These are phyloP conservation scores for Stevia rebaudiana DNA, from an alignment of 140 eudicot species.

Conservation along the genomic window DNA sequence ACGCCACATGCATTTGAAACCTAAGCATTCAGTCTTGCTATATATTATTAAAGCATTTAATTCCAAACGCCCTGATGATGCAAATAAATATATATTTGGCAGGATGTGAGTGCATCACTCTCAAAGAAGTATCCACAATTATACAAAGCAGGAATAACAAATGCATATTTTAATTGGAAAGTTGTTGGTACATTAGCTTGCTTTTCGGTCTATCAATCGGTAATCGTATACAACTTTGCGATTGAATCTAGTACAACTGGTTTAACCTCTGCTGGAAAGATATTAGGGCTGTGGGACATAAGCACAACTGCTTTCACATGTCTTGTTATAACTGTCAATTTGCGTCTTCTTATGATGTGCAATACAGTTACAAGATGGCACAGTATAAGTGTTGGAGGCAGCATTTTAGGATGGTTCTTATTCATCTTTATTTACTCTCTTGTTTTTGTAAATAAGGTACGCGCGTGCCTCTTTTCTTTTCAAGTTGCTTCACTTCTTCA, in stretches of 20 bases:
- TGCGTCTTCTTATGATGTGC: conserved; percentile 92
- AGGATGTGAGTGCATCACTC: conserved; percentile 90
- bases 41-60: background rate
- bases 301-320: conserved; percentile 90
- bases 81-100: conserved; percentile 13
- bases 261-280: conserved; percentile 72
- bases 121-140: conserved; percentile 90
- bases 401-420: conserved; percentile 72
- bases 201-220: conserved; percentile 80
- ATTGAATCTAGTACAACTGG: conserved; percentile 52
- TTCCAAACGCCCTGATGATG: conserved; percentile 14
- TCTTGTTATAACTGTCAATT: conserved; percentile 77
- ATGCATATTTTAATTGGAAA: conserved; percentile 78
- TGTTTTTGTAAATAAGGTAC: conserved; percentile 58
- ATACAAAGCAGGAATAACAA: conserved; percentile 76
- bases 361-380: conserved; percentile 93
- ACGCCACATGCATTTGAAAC: background rate
- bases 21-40: background rate
- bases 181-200: conserved; percentile 78
- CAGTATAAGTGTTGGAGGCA: conserved; percentile 81
- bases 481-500: background rate
- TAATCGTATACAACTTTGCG: conserved; percentile 66
- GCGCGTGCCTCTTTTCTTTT: conserved; percentile 5
- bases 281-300: conserved; percentile 89
- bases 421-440: conserved; percentile 75